Evolutionary conservation across 1,284 basidiomycete genomes (phyloP), one percentile per base, ranked within the genome.

Genomic region (Peniophora sp.): DNA sequence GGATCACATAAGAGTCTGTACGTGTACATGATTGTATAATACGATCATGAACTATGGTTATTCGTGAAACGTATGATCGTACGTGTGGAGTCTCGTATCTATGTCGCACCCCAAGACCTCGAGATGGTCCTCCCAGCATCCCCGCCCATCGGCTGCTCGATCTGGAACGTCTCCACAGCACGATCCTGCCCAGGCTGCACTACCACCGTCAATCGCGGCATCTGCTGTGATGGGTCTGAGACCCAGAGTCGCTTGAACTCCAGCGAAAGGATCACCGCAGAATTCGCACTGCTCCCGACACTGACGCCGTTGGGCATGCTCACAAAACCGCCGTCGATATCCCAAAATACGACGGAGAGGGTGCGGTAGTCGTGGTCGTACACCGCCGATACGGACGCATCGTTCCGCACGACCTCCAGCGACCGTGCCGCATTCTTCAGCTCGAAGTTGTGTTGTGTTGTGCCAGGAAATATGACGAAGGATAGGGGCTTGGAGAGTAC

Each of bases 401-500:
- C 69, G 57, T 78, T 78, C 20, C 63, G 65, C 34, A 81, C 61
- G 3, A 69, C 67, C 20, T 65, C 60, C 14, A 78, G 48, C 32
- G 61, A 59, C 8, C 53, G 55, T 16, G 48, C 38, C 11, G 51
- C 32, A 19, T 50, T 55, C 55, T 65, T 65, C 23, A 50, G 51
- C 22, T 51, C 17, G 72, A 81, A 58, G 51, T 56, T 52, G 48
- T 61, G 53, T 1, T 61, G 65, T 22, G 58, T 55, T 19, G 69
- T 69, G 1, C 73, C 78, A 24, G 83, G 83, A 64, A 75, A 83
- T 41, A 72, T 67, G 12, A 73, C 69, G 60, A 85, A 87, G 3
- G 76, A 67, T 17, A 74, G 60, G 1, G 77, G 66, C 1, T 62
- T 54, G 20, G 53, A 54, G 8, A 64, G 56, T 36, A 65, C 54